Conservation (phyloP, 129 eudicot species). For the Apium graveolens region DNA sequence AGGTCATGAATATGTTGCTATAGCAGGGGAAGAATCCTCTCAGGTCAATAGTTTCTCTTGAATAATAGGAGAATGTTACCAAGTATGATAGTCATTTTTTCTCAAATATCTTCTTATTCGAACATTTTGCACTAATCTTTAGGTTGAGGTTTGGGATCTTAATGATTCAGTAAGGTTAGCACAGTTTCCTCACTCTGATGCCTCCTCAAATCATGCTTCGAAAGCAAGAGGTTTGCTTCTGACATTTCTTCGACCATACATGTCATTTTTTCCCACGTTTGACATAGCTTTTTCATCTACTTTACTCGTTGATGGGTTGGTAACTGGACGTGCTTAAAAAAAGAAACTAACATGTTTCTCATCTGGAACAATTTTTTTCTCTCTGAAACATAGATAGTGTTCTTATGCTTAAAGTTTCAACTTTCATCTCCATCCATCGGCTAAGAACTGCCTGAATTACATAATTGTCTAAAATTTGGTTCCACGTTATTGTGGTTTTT, state of each 20-base stretch:
- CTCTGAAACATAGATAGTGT: background rate
- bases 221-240: conserved; percentile 54
- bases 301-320: background rate
- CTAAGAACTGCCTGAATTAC: background rate
- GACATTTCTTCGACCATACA: background rate
- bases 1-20: conserved; percentile 47
- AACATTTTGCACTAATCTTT: conserved; percentile 13
- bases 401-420: background rate
- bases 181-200: conserved; percentile 33
- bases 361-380: background rate
- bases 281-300: background rate
- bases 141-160: conserved; percentile 93
- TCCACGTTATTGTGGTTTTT: background rate
- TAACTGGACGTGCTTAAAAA: background rate
- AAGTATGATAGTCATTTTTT: background rate
- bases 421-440: background rate
- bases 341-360: background rate
- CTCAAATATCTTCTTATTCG: conserved; percentile 6
- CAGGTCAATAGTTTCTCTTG: conserved; percentile 31
- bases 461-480: background rate
- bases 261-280: background rate
- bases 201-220: conserved; percentile 28
- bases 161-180: conserved; percentile 51
- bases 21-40: conserved; percentile 56
- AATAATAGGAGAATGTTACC: background rate